Evolutionary conservation across 768 basidiomycete species (phyloP), one percentile per base, ranked within the genome.

Genomic region (Paxillus ammoniavirescens): DNA sequence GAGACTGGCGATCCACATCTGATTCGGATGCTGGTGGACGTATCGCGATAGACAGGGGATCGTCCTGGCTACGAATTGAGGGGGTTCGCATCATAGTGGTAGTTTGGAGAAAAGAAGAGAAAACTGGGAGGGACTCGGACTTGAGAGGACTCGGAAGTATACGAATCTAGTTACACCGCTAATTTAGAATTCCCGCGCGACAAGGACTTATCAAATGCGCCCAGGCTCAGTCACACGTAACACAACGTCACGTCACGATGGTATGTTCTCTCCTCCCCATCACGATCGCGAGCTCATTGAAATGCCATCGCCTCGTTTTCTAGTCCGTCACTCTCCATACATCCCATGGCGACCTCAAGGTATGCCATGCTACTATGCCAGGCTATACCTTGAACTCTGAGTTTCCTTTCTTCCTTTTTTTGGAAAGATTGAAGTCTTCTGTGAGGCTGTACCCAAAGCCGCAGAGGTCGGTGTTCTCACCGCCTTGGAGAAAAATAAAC

Each of bases 281-380:
- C 63, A 63, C 47, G 61, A 65, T 61, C 60, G 50, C 47, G 64
- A 57, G 38, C 54, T 18, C 48, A 23, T 23, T 33, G 8, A 49
- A 30, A 54, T 42, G 54, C 43, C 40, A 14, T 44, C 36, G 8
- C 17, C 45, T 47, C 15, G 37, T 42, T 51, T 59, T 54, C 56
- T 38, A 93, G 95, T 96, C 96, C 52, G 94, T 97, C 38, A 98
- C 95, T 7, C 78, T 98, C 48, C 89, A 98, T 70, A 98, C 95
- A 0, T 82, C 87, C n/a, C 87, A 87, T 63, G 95, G 95, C 15
- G 96, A 98, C 56, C 78, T 98, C 72, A 98, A 98, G 83, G 93
- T 91, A 63, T 45, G 72, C 50, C 54, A 30, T 35, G n/a, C 8
- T n/a, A 23, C 8, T 35, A 14, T 5, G 12, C 13, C 12, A 12